These are phyloP conservation scores for Vigna radiata DNA, from an alignment of 306 rosid genomes.

Conservation along the genomic window DNA sequence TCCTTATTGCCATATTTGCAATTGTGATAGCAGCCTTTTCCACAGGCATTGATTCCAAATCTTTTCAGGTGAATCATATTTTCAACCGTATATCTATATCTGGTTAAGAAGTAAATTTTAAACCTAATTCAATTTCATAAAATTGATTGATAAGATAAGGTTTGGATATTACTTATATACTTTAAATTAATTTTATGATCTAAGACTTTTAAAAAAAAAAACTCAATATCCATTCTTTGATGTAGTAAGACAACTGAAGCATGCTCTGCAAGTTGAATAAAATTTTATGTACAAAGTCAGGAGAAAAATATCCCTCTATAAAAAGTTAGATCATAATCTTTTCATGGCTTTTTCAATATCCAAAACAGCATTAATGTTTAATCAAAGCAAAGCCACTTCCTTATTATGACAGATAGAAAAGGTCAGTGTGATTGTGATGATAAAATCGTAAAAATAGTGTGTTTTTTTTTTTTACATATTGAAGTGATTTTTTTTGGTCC, in stretches of 20 bases:
- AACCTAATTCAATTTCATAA: too few relatives aligned
- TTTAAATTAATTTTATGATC: too few relatives aligned
- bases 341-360: neutral
- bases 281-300: neutral
- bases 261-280: neutral
- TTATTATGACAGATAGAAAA: too few relatives aligned
- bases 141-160: accelerated
- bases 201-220: too few relatives aligned
- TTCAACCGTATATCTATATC: too few relatives aligned
- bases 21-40: slow-evolving; percentile 89
- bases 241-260: slow-evolving; percentile 1
- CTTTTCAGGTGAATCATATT: slow-evolving; percentile 69
- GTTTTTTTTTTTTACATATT: neutral
- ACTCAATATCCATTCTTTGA: neutral
- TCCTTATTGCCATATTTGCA: slow-evolving; percentile 76
- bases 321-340: neutral
- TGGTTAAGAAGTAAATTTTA: too few relatives aligned
- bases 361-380: neutral
- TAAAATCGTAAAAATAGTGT: neutral
- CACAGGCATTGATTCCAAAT: slow-evolving; percentile 86
- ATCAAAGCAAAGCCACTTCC: too few relatives aligned
- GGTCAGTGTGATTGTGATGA: neutral
- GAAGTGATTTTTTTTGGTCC: slow-evolving; percentile 2
- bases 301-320: slow-evolving; percentile 1
- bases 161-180: accelerated